Evolutionary conservation across 306 rosid species (phyloP), one percentile per base, ranked within the genome.

Genomic region (Rubus parviflorus): DNA sequence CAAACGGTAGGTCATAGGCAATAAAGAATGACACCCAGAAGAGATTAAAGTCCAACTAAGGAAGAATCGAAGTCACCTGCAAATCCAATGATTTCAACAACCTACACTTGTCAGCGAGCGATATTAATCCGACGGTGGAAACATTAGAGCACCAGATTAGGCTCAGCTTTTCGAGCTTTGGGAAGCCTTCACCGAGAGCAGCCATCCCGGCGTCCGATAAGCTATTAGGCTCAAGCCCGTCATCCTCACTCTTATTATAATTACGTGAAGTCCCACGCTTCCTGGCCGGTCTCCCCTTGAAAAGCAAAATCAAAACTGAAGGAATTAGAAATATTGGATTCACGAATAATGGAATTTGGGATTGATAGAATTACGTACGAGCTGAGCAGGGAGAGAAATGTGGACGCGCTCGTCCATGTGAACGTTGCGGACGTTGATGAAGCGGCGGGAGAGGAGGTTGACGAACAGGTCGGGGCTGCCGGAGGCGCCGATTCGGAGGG

Each of bases 111-210:
- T 49, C 78, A 45, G 97, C 94, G 0, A 92, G 83, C 19, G 94
- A 89, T 9, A 75, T 68, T 70, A 95, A 84, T 8, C 97, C 98
- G 3, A 56, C 53, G 72, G 92, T 89, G 10, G 96, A 87, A 68
- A 92, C 89, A 37, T 83, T 88, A 51, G 97, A 90, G 87, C 97
- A 92, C 98, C 97, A 95, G 51, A 95, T 91, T 57, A 95, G 86
- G 87, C 87, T 91, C 86, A 95, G 68, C 79, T 80, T 92, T 78
- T 91, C 90, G 10, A 95, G 93, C 57, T 95, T 92, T 0, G 90
- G 88, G 80, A 91, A 92, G n/a, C 96, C 92, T 68, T 86, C 80
- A 1, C 94, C 97, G 4, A 95, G 86, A 77, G 89, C 85, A 75
- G 78, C 75, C 85, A 95, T 82, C 9, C 92, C 97, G 45, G 84